Conservation (phyloP, 2,329 filamentous ascomycete genomes). For the Colletotrichum magnum region DNA sequence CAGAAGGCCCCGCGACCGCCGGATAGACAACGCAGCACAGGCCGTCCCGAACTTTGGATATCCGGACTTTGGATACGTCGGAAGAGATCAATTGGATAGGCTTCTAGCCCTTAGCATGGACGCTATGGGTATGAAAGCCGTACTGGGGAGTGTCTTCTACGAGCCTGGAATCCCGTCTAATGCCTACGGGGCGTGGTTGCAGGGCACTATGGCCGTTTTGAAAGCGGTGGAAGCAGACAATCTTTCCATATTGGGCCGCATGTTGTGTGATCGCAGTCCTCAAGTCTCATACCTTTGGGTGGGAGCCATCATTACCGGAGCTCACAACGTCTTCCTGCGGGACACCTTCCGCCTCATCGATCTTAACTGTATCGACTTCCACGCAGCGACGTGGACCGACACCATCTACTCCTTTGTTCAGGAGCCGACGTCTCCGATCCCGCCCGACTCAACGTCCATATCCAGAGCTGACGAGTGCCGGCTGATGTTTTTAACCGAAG, state of each 20-base stretch:
- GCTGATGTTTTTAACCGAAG: not conserved
- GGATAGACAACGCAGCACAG: not conserved
- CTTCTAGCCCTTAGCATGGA: not conserved
- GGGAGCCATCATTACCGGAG: not conserved
- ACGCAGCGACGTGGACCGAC: not conserved
- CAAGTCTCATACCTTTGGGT: not conserved
- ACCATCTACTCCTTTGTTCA: not conserved
- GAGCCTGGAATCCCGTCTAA: not conserved
- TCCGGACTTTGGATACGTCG: too few relatives aligned
- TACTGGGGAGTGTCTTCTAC: not conserved
- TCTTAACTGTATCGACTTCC: not conserved
- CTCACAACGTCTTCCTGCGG: not conserved
- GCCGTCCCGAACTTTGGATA: too few relatives aligned
- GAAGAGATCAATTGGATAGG: not conserved
- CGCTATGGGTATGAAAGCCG: not conserved
- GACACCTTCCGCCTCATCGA: not conserved
- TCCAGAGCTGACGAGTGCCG: not conserved
- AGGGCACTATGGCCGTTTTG: not conserved
- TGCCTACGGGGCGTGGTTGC: not conserved
- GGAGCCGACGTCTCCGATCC: not conserved
- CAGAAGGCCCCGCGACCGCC: too few relatives aligned
- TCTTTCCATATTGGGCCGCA: not conserved
- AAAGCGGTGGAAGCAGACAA: not conserved
- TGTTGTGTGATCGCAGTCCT: not conserved
- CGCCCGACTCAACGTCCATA: not conserved